phyloP scores from a whole-genome alignment of 306 rosid genomes.

The Leucaena leucocephala region DNA sequence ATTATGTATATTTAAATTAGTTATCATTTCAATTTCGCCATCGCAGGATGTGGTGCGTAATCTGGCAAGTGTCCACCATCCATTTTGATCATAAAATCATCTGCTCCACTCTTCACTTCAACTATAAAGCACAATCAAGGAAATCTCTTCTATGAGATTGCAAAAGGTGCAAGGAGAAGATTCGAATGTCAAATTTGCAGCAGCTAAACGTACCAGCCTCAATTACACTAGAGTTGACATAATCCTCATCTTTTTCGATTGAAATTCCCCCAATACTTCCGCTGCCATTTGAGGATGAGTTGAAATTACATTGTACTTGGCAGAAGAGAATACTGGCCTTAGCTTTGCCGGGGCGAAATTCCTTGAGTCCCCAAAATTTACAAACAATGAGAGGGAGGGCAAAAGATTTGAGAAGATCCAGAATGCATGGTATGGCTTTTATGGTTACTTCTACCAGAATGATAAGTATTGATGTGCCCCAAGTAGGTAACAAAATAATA shows the following conservation, averaged over 20 bases:
- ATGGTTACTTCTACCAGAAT: constrained; percentile 30
- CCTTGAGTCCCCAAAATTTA: constrained; percentile 59
- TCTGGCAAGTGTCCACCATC: constrained; percentile 69
- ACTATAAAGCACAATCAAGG: constrained; percentile 47
- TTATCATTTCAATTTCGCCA: too few relatives aligned
- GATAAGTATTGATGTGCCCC: too few relatives aligned
- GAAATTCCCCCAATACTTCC: constrained; percentile 78
- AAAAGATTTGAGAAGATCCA: constrained; percentile 29
- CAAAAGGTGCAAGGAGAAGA: background rate
- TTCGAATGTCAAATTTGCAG: background rate
- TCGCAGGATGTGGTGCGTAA: constrained; percentile 87
- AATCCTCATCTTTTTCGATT: constrained; percentile 72
- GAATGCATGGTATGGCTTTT: background rate
- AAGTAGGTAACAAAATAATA: too few relatives aligned
- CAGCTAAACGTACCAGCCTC: constrained; percentile 65
- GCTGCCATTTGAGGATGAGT: constrained; percentile 68
- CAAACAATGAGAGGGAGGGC: constrained; percentile 14
- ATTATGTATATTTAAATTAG: too few relatives aligned
- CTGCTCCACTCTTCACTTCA: constrained; percentile 86
- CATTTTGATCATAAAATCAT: constrained; percentile 81
- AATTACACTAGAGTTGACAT: constrained; percentile 69
- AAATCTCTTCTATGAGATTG: background rate
- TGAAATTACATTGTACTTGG: constrained; percentile 61
- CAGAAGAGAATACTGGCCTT: constrained; percentile 39
- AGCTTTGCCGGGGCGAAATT: constrained; percentile 40